Conservation (phyloP, 129 eudicot species). For the Pulicaria dysenterica region DNA sequence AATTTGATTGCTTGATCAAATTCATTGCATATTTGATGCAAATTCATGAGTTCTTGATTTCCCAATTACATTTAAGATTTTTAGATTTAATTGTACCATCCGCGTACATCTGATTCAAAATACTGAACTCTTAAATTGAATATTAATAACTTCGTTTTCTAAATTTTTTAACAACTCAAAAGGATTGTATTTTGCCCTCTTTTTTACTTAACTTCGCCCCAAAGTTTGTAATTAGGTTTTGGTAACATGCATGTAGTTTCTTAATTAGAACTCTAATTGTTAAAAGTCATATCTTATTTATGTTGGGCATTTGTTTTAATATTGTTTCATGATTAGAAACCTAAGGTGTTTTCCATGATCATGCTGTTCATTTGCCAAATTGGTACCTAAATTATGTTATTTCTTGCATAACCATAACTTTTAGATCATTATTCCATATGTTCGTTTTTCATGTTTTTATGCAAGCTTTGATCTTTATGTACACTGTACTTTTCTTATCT, state of each 20-base stretch:
- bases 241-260: neutral
- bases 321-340: neutral
- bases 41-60: neutral
- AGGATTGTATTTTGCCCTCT: constrained; percentile 10
- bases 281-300: neutral
- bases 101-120: too few species aligned
- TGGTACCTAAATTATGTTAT: neutral
- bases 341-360: neutral
- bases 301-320: neutral
- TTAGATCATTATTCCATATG: neutral
- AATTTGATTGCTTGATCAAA: constrained; percentile 1
- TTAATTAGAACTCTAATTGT: neutral
- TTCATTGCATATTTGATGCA: neutral
- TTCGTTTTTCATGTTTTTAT: too few species aligned
- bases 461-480: too few species aligned
- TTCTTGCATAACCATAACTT: neutral
- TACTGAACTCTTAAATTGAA: constrained; percentile 7
- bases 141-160: neutral
- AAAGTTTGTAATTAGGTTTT: constrained; percentile 3
- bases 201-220: neutral
- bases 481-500: neutral
- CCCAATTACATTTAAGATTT: constrained; percentile 17
- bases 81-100: constrained; percentile 7
- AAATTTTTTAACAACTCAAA: constrained; percentile 17
- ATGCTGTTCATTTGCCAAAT: constrained; percentile 6